Base-by-base conservation (phyloP, 1,139 yeast species). In the Zhuliangozyma parablackwelliae region DNA sequence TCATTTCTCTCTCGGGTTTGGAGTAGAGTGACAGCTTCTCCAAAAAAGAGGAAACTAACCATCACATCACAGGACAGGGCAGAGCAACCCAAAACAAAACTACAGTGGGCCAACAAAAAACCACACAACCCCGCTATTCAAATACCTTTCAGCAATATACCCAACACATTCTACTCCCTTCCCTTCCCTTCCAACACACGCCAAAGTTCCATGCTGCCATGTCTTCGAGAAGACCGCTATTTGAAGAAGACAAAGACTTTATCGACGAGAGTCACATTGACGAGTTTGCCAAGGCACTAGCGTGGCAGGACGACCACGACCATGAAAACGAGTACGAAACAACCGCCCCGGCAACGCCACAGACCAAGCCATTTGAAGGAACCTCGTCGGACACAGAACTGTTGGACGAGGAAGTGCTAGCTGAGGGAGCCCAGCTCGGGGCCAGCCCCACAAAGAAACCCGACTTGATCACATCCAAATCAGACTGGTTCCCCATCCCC, bases 401-500 rank as follows among this genome's bases (percentile, higher is more conserved):
- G n/a, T 21, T 26, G 9, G 28, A 36, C 26, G 21, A 20, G 30
- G 26, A 28, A 10, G 26, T 34, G 16, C 27, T 30, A 28, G 26
- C 27, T 35, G 34, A 41, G 36, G 29, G 37, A 32, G 32, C 28
- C 29, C 38, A 37, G 24, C 21, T 39, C 5, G 41, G 41, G 23
- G 24, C 26, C 26, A 10, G 29, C 5, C 34, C 41, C 21, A n/a
- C 36, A 7, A 25, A 37, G 21, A 48, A 44, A 37, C 63, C 60
- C 2, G 61, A 53, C 37, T 46, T 68, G 47, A 80, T 82, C 35
- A 56, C 75, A 0, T 80, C 88, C 3, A 72, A 74, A 47, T 76
- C 75, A 45, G 89, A 82, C 53, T 82, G 89, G 90, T 75, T 75
- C 13, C 89, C 89, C 0, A 62, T 80, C 3, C 63, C 69, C 30